phyloP scores from a whole-genome alignment of 2,329 filamentous ascomycete genomes.

The Arthrobotrys sphaeroides region DNA sequence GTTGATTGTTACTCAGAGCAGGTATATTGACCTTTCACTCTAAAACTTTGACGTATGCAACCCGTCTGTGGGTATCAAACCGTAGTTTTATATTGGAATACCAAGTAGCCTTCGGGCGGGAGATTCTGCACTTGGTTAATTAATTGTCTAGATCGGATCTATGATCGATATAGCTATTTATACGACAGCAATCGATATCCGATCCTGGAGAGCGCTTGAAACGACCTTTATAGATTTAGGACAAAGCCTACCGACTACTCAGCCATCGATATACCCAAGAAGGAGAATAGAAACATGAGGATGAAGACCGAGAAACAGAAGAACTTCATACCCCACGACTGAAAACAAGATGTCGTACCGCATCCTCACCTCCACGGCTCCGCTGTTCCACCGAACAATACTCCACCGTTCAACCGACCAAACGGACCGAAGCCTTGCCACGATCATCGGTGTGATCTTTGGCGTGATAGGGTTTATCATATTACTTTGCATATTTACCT shows the following conservation, averaged over 20 bases:
- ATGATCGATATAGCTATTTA: too few relatives aligned
- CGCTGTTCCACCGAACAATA: neutral
- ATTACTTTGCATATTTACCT: conserved; percentile 38
- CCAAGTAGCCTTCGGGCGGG: too few relatives aligned
- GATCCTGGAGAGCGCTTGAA: neutral
- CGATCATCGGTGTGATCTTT: conserved; percentile 50
- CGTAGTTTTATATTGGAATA: too few relatives aligned
- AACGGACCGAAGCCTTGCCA: conserved; percentile 42
- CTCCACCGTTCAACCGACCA: neutral
- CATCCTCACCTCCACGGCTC: neutral
- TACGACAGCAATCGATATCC: too few relatives aligned
- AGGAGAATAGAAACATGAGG: neutral
- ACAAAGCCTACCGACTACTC: neutral
- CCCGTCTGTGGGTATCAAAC: too few relatives aligned
- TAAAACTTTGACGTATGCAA: too few relatives aligned
- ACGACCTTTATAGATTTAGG: neutral
- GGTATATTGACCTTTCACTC: too few relatives aligned
- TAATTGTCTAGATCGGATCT: too few relatives aligned
- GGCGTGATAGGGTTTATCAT: conserved; percentile 51
- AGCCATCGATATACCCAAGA: too few relatives aligned
- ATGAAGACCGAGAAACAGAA: neutral
- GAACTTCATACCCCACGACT: neutral
- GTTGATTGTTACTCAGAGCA: too few relatives aligned
- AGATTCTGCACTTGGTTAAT: too few relatives aligned
- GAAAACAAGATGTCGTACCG: neutral